phyloP scores from a whole-genome alignment of 768 basidiomycete species.

The Collybia sordida region DNA sequence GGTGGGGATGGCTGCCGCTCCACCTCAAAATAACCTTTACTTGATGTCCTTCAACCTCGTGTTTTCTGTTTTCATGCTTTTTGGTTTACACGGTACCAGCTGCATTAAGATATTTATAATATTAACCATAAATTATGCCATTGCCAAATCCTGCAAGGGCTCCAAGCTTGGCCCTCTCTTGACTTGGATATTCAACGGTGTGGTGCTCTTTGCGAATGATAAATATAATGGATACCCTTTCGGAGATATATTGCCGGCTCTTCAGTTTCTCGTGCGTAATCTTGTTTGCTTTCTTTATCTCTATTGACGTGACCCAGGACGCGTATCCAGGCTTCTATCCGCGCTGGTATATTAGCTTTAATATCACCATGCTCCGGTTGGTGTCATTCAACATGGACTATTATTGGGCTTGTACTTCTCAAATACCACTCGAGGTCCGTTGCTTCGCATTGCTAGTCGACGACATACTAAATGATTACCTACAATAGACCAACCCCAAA shows the following conservation, averaged over 20 bases:
- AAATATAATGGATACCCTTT: conserved; percentile 72
- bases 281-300: background rate
- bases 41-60: conserved; percentile 58
- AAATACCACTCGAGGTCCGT: background rate
- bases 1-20: conserved; percentile 24
- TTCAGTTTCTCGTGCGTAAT: conserved; percentile 61
- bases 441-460: background rate
- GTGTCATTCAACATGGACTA: conserved; percentile 94
- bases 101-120: conserved; percentile 76
- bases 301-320: conserved; percentile 45
- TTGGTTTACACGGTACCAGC: conserved; percentile 80
- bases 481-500: conserved; percentile 12
- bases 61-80: conserved; percentile 64
- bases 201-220: conserved; percentile 77
- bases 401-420: conserved; percentile 69
- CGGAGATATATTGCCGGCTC: conserved; percentile 47
- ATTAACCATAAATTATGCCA: conserved; percentile 63
- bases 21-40: conserved; percentile 23
- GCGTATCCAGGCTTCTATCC: conserved; percentile 73
- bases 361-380: conserved; percentile 93
- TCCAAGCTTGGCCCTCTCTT: conserved; percentile 47
- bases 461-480: background rate
- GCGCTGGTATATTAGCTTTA: conserved; percentile 92
- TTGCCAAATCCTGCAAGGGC: conserved; percentile 47
- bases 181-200: conserved; percentile 79